Percentiles rank a stretch among this genome's conserved stretches.
Conservation (phyloP, 2,329 filamentous ascomycete species). For the Penicillium sp. region DNA sequence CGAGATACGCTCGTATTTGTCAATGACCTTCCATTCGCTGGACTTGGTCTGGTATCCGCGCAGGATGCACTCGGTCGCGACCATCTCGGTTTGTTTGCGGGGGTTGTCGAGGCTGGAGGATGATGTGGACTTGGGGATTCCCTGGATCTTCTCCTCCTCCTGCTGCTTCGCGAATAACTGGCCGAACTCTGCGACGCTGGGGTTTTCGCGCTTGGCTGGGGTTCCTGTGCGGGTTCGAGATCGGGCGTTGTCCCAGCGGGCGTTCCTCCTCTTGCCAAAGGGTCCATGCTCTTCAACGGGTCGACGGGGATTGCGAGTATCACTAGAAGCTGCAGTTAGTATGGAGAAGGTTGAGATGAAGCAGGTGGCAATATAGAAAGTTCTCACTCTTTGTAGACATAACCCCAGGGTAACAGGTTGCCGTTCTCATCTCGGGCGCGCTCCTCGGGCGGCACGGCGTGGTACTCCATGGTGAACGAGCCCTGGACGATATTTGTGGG, state of each 20-base stretch:
- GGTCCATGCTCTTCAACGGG: slow-evolving; percentile 64
- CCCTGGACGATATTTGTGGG: no score
- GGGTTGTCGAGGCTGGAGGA: slow-evolving; percentile 46
- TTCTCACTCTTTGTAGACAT: slow-evolving; percentile 65
- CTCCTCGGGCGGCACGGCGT: slow-evolving; percentile 67
- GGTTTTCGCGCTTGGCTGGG: slow-evolving; percentile 62
- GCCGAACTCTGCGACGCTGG: slow-evolving; percentile 53
- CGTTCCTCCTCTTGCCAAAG: slow-evolving; percentile 60
- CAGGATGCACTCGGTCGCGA: slow-evolving; percentile 78
- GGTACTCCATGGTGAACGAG: slow-evolving; percentile 67
- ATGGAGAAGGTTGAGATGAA: no score
- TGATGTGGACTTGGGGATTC: slow-evolving; percentile 44
- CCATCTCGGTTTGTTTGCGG: slow-evolving; percentile 49
- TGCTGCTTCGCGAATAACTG: slow-evolving; percentile 51
- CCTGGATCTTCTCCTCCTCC: slow-evolving; percentile 45
- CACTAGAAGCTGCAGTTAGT: slow-evolving; percentile 32
- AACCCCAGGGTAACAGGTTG: slow-evolving; percentile 65
- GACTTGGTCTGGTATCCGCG: slow-evolving; percentile 77
- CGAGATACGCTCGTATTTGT: slow-evolving; percentile 84
- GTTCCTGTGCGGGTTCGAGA: slow-evolving; percentile 63
- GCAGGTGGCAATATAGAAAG: not conserved
- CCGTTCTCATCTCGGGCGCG: slow-evolving; percentile 64
- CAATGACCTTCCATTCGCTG: slow-evolving; percentile 78
- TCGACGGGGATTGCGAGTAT: slow-evolving; percentile 55
- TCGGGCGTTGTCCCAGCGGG: slow-evolving; percentile 47